Percentiles rank a stretch among this genome's conserved stretches.
Conservation (phyloP, 495 filamentous ascomycete genomes). For the Aspergillus haitiensis region DNA sequence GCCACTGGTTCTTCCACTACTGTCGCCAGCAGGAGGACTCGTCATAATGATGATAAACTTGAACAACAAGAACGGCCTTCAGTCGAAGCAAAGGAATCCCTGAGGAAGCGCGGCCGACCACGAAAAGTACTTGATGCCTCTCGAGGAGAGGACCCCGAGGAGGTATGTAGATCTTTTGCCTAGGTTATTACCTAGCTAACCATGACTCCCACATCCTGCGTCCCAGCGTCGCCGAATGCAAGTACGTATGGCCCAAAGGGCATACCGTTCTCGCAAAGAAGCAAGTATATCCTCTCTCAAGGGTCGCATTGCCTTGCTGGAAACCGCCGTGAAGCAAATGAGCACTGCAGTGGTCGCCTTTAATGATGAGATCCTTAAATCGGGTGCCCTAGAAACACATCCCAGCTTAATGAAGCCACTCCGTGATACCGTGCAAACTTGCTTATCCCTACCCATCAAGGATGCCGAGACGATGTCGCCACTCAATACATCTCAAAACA, state of each 20-base stretch:
- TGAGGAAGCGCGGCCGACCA: constrained; percentile 26
- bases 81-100: constrained; percentile 11
- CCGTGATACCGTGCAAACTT: constrained; percentile 34
- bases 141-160: constrained; percentile 23
- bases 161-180: constrained; percentile 20
- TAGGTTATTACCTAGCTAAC: neutral
- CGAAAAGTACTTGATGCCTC: constrained; percentile 16
- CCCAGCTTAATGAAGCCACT: constrained; percentile 40
- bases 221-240: constrained; percentile 78
- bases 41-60: neutral
- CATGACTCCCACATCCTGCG: neutral
- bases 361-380: constrained; percentile 58
- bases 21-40: too few relatives aligned
- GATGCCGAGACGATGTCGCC: constrained; percentile 9
- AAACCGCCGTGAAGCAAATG: constrained; percentile 69
- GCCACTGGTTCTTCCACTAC: neutral
- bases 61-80: constrained; percentile 12
- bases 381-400: constrained; percentile 40
- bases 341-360: constrained; percentile 70
- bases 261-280: constrained; percentile 83
- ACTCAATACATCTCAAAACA: constrained; percentile 3
- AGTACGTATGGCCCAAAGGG: constrained; percentile 80
- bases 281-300: constrained; percentile 74
- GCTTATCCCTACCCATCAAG: constrained; percentile 24
- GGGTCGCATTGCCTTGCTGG: constrained; percentile 62